Evolutionary conservation across 2,329 filamentous ascomycete genomes (phyloP).

Genomic region (Fusarium subtropicale): DNA sequence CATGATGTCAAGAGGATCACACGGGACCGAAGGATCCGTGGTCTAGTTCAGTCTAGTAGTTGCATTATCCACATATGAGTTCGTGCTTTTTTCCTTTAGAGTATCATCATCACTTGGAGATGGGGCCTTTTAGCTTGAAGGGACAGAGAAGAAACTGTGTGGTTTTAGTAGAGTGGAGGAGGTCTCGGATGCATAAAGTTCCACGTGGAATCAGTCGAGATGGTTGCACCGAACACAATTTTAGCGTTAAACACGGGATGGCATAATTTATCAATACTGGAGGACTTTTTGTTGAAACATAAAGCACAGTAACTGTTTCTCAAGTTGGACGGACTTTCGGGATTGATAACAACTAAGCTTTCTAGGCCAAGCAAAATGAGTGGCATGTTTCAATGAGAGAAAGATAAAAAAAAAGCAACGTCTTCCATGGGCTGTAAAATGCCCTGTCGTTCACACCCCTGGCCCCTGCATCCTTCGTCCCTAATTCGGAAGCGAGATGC

Average conservation of each 20-base stretch:
- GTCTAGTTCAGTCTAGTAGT: not conserved
- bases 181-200: slow-evolving; percentile 22
- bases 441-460: slow-evolving; percentile 11
- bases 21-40: not conserved
- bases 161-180: slow-evolving; percentile 9
- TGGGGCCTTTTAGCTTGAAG: not conserved
- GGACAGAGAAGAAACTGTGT: not conserved
- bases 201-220: slow-evolving; percentile 40
- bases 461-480: slow-evolving; percentile 28
- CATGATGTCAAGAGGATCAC: not conserved
- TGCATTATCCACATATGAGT: not conserved
- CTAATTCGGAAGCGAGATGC: slow-evolving; percentile 16
- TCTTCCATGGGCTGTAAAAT: not conserved
- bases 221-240: slow-evolving; percentile 20
- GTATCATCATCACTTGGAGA: not conserved
- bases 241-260: slow-evolving; percentile 1
- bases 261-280: not conserved
- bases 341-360: not conserved
- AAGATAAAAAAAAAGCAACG: not conserved
- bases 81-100: not conserved
- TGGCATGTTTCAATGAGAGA: not conserved
- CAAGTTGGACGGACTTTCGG: not conserved
- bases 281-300: not conserved
- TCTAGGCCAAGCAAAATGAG: not conserved
- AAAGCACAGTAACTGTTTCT: not conserved